Percentiles rank a stretch among this genome's conserved stretches.
These are phyloP conservation scores for Nannochloris sp. DNA, from an alignment of 139 green algal genomes.

Conservation along the genomic window DNA sequence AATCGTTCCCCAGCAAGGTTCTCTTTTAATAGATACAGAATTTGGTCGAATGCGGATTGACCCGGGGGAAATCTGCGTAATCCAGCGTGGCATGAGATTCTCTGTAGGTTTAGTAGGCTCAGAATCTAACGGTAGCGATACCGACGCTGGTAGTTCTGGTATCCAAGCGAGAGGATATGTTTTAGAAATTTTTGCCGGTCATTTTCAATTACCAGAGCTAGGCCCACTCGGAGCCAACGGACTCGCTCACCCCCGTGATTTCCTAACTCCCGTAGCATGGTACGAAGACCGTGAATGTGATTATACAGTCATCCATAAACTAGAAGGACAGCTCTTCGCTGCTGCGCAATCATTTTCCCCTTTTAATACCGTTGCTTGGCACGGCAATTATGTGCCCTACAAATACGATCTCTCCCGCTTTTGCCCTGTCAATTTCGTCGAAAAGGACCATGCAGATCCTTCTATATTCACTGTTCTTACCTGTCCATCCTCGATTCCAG, in stretches of 20 bases:
- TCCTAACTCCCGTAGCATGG: constrained; percentile 71
- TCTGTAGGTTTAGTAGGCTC: constrained; percentile 49
- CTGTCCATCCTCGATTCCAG: constrained; percentile 51
- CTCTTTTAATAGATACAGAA: constrained; percentile 75
- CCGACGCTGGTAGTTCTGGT: no score
- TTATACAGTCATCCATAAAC: constrained; percentile 78
- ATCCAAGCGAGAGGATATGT: constrained; percentile 70
- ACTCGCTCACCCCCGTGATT: constrained; percentile 82
- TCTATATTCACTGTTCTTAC: constrained; percentile 95
- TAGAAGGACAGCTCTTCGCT: constrained; percentile 78
- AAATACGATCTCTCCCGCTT: constrained; percentile 67
- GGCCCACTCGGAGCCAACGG: constrained; percentile 90
- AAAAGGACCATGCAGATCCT: constrained; percentile 80
- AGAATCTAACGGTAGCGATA: neutral
- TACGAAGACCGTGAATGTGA: constrained; percentile 61
- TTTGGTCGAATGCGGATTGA: constrained; percentile 69
- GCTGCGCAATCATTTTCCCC: constrained; percentile 74
- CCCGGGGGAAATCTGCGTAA: constrained; percentile 73
- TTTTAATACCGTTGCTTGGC: constrained; percentile 93
- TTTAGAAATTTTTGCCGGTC: constrained; percentile 79
- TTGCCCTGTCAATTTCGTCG: constrained; percentile 65
- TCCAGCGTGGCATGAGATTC: constrained; percentile 80
- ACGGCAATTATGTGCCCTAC: constrained; percentile 73
- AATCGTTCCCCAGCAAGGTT: constrained; percentile 85
- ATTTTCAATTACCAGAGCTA: constrained; percentile 88